Percentiles rank a stretch among this genome's conserved stretches.
These are phyloP conservation scores for Rubia peregrina DNA, from an alignment of 305 asterid genomes.

Conservation along the genomic window DNA sequence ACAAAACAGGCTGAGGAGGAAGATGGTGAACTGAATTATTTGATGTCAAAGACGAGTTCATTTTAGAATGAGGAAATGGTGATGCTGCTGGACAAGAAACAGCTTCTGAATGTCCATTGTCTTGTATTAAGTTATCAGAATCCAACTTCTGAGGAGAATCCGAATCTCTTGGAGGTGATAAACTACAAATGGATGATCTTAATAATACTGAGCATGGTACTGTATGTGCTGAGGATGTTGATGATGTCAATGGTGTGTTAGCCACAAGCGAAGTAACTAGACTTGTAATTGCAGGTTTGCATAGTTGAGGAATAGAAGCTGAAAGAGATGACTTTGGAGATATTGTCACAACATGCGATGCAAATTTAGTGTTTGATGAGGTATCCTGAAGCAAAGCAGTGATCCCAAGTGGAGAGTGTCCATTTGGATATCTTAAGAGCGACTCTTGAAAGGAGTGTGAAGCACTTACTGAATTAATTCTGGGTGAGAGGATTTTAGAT, in stretches of 20 bases:
- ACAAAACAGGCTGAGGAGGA: slow-evolving; percentile 13
- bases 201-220: slow-evolving; percentile 18
- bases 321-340: slow-evolving; percentile 29
- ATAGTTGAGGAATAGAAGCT: slow-evolving; percentile 24
- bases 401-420: slow-evolving; percentile 52
- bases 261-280: slow-evolving; percentile 15
- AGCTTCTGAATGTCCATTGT: slow-evolving; percentile 7
- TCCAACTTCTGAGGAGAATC: neutral
- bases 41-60: slow-evolving; percentile 11
- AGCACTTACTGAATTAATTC: slow-evolving; percentile 19
- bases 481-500: slow-evolving; percentile 33
- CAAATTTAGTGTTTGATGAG: slow-evolving; percentile 24
- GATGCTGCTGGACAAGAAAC: slow-evolving; percentile 17
- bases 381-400: slow-evolving; percentile 57
- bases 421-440: slow-evolving; percentile 37
- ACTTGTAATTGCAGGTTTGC: slow-evolving; percentile 20
- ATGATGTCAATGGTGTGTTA: slow-evolving; percentile 17
- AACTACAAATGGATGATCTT: slow-evolving; percentile 17
- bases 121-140: neutral
- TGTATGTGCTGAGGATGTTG: slow-evolving; percentile 1
- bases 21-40: slow-evolving; percentile 12
- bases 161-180: slow-evolving; percentile 7
- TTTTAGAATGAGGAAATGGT: slow-evolving; percentile 10
- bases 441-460: slow-evolving; percentile 32
- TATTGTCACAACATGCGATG: slow-evolving; percentile 14